Percentiles rank a stretch among this genome's conserved stretches.
phyloP scores from a whole-genome alignment of 768 basidiomycete genomes.

The Tylopilus balloui region DNA sequence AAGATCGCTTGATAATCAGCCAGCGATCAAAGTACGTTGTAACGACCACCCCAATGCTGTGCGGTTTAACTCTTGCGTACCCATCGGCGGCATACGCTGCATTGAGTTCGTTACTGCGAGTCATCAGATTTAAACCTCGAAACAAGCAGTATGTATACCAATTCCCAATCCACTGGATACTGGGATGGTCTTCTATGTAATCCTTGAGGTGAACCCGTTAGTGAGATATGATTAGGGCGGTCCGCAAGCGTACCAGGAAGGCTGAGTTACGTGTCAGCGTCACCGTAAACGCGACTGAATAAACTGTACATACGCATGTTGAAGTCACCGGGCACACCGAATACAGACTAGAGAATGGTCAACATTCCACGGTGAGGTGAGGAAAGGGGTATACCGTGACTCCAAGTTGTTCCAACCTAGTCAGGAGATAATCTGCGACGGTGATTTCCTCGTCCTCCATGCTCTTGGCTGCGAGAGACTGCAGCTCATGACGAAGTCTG shows the following conservation, averaged over 20 bases:
- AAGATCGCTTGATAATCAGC: not conserved
- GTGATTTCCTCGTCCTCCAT: conserved; percentile 42
- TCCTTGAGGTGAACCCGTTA: conserved; percentile 45
- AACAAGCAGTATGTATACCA: conserved; percentile 42
- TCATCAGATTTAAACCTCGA: not conserved
- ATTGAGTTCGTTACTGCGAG: conserved; percentile 71
- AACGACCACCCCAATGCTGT: conserved; percentile 62
- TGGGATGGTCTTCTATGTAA: conserved; percentile 72
- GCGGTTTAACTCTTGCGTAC: conserved; percentile 82
- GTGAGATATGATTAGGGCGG: not conserved
- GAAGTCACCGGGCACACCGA: conserved; percentile 86
- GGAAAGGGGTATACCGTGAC: conserved; percentile 44
- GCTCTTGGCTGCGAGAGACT: conserved; percentile 32
- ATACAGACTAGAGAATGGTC: conserved; percentile 52
- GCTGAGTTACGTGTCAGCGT: conserved; percentile 17
- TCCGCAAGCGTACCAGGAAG: conserved; percentile 24
- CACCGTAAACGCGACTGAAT: not conserved
- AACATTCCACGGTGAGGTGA: not conserved
- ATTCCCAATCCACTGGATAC: conserved; percentile 83
- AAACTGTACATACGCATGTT: conserved; percentile 49
- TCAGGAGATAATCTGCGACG: conserved; percentile 57
- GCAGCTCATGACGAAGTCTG: conserved; percentile 45
- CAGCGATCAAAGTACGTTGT: conserved; percentile 58
- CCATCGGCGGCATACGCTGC: conserved; percentile 91
- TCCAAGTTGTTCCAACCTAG: conserved; percentile 58